Evolutionary conservation across 1,284 basidiomycete genomes (phyloP).

Genomic region (Cutaneotrichosporon cyanovorans): DNA sequence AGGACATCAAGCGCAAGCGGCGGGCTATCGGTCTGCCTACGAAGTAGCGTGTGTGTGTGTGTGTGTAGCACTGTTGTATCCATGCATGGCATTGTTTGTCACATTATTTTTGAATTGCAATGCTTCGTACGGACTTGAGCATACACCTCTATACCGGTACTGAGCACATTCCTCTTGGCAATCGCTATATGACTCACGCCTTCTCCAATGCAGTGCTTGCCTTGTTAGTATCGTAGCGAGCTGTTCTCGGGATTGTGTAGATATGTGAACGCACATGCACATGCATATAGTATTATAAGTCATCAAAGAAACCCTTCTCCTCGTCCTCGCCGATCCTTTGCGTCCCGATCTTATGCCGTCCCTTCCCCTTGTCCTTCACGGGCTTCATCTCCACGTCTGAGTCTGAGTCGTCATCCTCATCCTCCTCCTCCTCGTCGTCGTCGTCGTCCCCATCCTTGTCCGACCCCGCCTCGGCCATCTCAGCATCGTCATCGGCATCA

Average conservation of each 20-base stretch:
- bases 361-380: slow-evolving; percentile 34
- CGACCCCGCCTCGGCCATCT: slow-evolving; percentile 4
- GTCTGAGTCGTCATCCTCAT: slow-evolving; percentile 30
- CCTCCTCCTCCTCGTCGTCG: slow-evolving; percentile 27
- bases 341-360: slow-evolving; percentile 24
- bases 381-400: slow-evolving; percentile 20
- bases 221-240: no score
- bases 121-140: no score
- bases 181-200: no score
- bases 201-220: no score
- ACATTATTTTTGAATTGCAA: no score
- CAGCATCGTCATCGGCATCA: slow-evolving; percentile 12
- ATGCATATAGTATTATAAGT: slow-evolving; percentile 48
- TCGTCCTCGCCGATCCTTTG: slow-evolving; percentile 44
- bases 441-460: no score
- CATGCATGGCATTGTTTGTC: neutral
- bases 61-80: neutral
- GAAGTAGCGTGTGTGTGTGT: slow-evolving; percentile 3
- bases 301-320: slow-evolving; percentile 62
- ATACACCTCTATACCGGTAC: no score
- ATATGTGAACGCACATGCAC: no score
- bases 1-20: slow-evolving; percentile 53
- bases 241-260: no score
- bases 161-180: no score
- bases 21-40: slow-evolving; percentile 13